Conservation (phyloP, 2,329 filamentous ascomycete genomes). For the Fusarium sp. region DNA sequence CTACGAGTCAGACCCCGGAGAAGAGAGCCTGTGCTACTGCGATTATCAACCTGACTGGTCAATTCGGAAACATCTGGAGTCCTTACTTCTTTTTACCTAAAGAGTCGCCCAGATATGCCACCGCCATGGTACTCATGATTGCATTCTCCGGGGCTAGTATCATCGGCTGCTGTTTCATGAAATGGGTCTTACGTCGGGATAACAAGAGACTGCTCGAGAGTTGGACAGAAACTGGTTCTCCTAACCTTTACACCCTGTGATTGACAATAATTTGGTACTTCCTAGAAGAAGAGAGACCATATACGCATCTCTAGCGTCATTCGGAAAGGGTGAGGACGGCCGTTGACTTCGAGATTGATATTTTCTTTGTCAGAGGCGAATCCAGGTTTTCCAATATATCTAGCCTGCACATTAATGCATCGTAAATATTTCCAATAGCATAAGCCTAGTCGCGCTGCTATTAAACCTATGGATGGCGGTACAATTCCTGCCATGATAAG, state of each 20-base stretch:
- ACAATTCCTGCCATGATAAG: neutral
- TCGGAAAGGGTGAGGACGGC: neutral
- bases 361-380: neutral
- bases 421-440: too few species aligned
- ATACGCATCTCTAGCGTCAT: neutral
- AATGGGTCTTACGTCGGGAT: neutral
- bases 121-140: neutral
- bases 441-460: neutral
- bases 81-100: neutral
- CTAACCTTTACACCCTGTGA: neutral
- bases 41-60: neutral
- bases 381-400: neutral
- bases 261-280: neutral
- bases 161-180: neutral
- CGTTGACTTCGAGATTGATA: neutral
- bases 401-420: neutral
- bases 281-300: neutral
- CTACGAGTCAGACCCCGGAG: neutral
- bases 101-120: neutral
- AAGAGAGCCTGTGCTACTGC: neutral
- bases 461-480: neutral
- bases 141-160: neutral
- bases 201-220: neutral
- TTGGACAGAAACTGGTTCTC: neutral
- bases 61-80: neutral